Conservation (phyloP, 768 basidiomycete species). For the Strobilomyces echinocephalus region DNA sequence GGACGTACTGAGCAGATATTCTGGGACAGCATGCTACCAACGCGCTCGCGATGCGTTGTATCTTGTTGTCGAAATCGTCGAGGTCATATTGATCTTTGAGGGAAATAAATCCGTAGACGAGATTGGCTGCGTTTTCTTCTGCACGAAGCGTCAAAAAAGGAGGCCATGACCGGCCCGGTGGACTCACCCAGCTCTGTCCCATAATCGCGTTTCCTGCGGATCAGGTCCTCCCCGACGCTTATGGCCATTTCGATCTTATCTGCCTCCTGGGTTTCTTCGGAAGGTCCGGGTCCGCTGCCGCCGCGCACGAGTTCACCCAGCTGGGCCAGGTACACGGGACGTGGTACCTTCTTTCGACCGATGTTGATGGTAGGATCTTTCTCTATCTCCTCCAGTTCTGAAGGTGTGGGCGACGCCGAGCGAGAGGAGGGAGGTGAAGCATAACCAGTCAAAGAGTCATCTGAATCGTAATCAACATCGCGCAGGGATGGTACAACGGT, state of each 20-base stretch:
- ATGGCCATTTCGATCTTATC: constrained; percentile 80
- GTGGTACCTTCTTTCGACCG: constrained; percentile 61
- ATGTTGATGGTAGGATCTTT: constrained; percentile 78
- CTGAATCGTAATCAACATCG: constrained; percentile 58
- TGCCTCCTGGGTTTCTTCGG: constrained; percentile 60
- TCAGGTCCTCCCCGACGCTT: constrained; percentile 72
- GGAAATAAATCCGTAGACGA: constrained; percentile 66
- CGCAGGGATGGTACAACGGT: constrained; percentile 8
- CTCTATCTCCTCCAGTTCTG: constrained; percentile 78
- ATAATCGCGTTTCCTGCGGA: constrained; percentile 77
- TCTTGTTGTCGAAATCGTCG: constrained; percentile 66
- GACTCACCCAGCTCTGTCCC: constrained; percentile 79
- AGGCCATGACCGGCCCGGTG: background rate
- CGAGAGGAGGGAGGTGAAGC: constrained; percentile 61
- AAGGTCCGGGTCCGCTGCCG: constrained; percentile 44
- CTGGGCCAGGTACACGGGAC: constrained; percentile 88
- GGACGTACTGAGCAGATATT: constrained; percentile 72
- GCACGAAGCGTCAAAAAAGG: constrained; percentile 3
- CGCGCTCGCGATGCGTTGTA: constrained; percentile 74
- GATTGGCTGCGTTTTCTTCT: constrained; percentile 90
- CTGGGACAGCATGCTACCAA: constrained; percentile 76
- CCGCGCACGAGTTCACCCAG: constrained; percentile 74
- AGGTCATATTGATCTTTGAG: constrained; percentile 86
- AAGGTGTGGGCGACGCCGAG: constrained; percentile 74
- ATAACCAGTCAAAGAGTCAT: constrained; percentile 79